These are phyloP conservation scores for Ambrosia artemisiifolia DNA, from an alignment of 129 eudicot genomes.

Conservation along the genomic window DNA sequence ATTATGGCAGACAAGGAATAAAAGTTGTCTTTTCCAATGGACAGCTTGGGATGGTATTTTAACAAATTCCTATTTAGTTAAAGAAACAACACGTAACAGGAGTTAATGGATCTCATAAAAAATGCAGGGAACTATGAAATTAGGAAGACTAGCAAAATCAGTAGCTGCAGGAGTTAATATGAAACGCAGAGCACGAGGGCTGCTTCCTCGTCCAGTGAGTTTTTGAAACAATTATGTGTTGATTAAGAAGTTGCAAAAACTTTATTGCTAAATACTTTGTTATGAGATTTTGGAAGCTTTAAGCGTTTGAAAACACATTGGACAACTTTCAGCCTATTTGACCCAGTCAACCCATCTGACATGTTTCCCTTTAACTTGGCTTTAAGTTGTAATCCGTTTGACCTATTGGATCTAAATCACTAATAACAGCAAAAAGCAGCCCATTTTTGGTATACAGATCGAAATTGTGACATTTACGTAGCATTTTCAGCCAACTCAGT, in stretches of 20 bases:
- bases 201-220: slow-evolving; percentile 90
- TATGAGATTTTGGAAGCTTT: background rate
- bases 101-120: slow-evolving; percentile 15
- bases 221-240: background rate
- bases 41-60: slow-evolving; percentile 81
- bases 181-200: slow-evolving; percentile 79
- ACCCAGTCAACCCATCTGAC: background rate
- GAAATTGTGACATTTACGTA: background rate
- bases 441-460: background rate
- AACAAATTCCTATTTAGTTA: background rate
- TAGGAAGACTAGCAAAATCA: slow-evolving; percentile 79
- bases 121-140: slow-evolving; percentile 80
- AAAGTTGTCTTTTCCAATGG: slow-evolving; percentile 90
- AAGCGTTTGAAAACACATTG: background rate
- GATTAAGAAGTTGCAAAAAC: background rate
- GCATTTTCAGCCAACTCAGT: slow-evolving; percentile 8
- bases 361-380: background rate
- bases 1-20: slow-evolving; percentile 75
- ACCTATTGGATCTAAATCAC: background rate
- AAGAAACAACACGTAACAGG: background rate
- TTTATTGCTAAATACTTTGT: background rate
- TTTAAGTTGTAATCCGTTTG: background rate
- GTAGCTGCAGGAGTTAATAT: slow-evolving; percentile 81
- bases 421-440: background rate
- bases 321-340: background rate